Percentiles rank a stretch among this genome's conserved stretches.
phyloP scores from a whole-genome alignment of 805 yeast genomes.

The Nakazawaea pomicola region DNA sequence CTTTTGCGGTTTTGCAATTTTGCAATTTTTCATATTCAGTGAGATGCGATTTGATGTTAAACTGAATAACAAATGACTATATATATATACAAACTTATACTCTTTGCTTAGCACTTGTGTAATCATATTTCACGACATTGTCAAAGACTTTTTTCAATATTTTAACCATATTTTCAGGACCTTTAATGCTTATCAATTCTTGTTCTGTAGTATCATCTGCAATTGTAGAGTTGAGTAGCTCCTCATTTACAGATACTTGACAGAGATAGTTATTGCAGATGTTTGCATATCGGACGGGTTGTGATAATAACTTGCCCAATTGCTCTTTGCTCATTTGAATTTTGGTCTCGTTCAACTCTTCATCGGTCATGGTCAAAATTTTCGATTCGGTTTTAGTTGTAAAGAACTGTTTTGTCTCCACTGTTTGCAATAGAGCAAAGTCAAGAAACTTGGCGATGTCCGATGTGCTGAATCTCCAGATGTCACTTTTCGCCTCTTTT shows the following conservation, averaged over 20 bases:
- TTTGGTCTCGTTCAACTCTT: background rate
- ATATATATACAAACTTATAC: too few relatives aligned
- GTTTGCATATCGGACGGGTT: background rate
- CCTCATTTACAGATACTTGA: too few relatives aligned
- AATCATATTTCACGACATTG: too few relatives aligned
- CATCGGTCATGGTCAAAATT: background rate
- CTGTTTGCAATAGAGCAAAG: background rate
- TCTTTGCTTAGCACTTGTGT: too few relatives aligned
- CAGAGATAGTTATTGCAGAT: conserved; percentile 1
- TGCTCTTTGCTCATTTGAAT: background rate
- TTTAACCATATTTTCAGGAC: conserved; percentile 1
- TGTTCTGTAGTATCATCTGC: too few relatives aligned
- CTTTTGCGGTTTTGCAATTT: too few relatives aligned
- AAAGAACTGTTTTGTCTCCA: background rate
- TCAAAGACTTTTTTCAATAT: background rate
- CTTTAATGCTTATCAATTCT: conserved; percentile 1
- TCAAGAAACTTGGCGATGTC: background rate
- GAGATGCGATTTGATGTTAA: too few relatives aligned
- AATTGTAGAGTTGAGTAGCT: too few relatives aligned
- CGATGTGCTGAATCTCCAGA: background rate
- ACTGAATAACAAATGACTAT: too few relatives aligned
- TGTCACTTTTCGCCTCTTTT: too few relatives aligned
- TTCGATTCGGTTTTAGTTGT: too few relatives aligned
- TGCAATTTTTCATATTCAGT: too few relatives aligned
- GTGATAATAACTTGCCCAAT: background rate